A percentile compares a stretch with the other conserved stretches of the same genome.
Evolutionary conservation across 2,329 filamentous ascomycete species (phyloP).

Genomic region (Neospermospora avenae): DNA sequence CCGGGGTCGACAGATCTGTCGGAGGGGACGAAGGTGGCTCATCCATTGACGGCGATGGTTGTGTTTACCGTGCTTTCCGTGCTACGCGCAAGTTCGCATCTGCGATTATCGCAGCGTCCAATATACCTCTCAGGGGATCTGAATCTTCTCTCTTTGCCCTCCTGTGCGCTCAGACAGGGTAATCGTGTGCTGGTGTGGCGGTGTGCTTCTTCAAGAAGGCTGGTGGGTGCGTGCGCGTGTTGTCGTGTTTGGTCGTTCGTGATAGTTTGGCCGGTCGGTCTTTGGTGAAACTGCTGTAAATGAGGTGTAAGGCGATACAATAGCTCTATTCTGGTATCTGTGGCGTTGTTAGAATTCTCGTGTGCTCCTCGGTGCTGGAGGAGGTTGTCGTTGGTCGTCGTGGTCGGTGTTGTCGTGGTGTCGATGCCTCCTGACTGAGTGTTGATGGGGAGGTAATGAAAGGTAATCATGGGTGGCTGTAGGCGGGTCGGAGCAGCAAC

Average conservation of each 20-base stretch:
- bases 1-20: constrained; percentile 50
- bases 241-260: constrained; percentile 13
- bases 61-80: constrained; percentile 15
- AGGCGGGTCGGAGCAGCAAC: constrained; percentile 4
- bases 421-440: not conserved
- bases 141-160: not conserved
- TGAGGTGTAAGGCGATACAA: constrained; percentile 9
- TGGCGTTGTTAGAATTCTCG: constrained; percentile 9
- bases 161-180: constrained; percentile 7
- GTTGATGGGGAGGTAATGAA: not conserved
- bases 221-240: constrained; percentile 17
- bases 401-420: not conserved
- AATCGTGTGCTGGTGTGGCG: constrained; percentile 15
- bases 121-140: constrained; percentile 8
- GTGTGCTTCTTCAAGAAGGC: constrained; percentile 18
- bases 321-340: constrained; percentile 12
- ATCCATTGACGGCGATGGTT: constrained; percentile 28
- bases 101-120: constrained; percentile 13
- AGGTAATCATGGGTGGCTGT: not conserved
- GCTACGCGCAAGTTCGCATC: constrained; percentile 18
- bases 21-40: constrained; percentile 63
- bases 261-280: constrained; percentile 9
- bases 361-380: constrained; percentile 6
- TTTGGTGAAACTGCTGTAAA: constrained; percentile 5
- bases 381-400: constrained; percentile 10